A percentile compares a stretch with the other conserved stretches of the same genome.
These are phyloP conservation scores for Annulohypoxylon moriforme DNA, from an alignment of 495 filamentous ascomycete species.

Conservation along the genomic window DNA sequence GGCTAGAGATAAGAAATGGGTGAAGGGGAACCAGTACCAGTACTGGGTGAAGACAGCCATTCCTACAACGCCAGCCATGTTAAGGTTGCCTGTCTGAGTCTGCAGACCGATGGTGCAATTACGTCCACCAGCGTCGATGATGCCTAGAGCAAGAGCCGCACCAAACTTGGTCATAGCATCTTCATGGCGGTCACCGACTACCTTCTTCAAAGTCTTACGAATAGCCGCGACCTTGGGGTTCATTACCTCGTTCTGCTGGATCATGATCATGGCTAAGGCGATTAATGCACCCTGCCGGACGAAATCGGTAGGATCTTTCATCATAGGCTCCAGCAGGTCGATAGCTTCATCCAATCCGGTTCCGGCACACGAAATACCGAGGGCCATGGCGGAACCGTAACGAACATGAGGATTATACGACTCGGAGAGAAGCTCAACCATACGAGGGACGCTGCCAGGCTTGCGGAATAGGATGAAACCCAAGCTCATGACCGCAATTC, in stretches of 20 bases:
- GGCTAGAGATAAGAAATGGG: conserved; percentile 94
- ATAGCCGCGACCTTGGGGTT: conserved; percentile 87
- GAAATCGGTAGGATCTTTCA: conserved; percentile 99
- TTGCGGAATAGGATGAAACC: conserved; percentile 99
- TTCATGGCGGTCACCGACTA: conserved; percentile 94
- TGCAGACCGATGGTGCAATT: conserved; percentile 99
- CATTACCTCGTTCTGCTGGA: conserved; percentile 97
- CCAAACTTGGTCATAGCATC: conserved; percentile 99
- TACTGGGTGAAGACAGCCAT: conserved; percentile 99
- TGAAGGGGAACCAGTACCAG: conserved; percentile 99
- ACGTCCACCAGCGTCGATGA: conserved; percentile 97
- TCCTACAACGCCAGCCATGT: conserved; percentile 96
- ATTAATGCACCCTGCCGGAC: conserved; percentile 98
- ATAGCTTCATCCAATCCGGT: conserved; percentile 97
- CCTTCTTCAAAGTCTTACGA: conserved; percentile 87
- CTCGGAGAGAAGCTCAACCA: conserved; percentile 98
- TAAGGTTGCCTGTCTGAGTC: conserved; percentile 96
- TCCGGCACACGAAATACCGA: conserved; percentile 97
- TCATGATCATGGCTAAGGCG: conserved; percentile 94
- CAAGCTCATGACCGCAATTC: conserved; percentile 97
- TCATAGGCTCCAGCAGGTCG: conserved; percentile 97
- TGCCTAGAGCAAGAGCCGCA: conserved; percentile 90
- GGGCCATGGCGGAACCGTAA: conserved; percentile 97
- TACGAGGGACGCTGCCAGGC: conserved; percentile 94
- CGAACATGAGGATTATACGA: conserved; percentile 99